A percentile compares a stretch with the other conserved stretches of the same genome.
Evolutionary conservation across 1,139 yeast species (phyloP).

Genomic region (Candida albicans): DNA sequence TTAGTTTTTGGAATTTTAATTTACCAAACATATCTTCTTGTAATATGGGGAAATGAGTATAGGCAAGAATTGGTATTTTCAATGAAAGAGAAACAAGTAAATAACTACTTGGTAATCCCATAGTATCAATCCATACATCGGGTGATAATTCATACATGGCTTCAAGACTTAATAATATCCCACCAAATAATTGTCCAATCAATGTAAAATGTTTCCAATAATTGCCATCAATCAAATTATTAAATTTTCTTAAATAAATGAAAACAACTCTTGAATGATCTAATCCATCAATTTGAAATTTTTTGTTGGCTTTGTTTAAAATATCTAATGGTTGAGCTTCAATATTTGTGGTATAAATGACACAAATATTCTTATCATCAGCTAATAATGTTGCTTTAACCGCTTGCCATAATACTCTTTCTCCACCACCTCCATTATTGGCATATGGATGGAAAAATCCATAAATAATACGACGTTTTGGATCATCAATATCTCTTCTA

Average conservation of each 20-base stretch:
- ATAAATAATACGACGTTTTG: constrained; percentile 46
- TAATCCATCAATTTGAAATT: constrained; percentile 60
- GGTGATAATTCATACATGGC: constrained; percentile 73
- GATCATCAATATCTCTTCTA: constrained; percentile 39
- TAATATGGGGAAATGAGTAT: constrained; percentile 91
- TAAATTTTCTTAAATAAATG: constrained; percentile 62
- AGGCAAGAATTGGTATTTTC: constrained; percentile 75
- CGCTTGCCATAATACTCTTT: constrained; percentile 94
- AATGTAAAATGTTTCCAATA: constrained; percentile 82
- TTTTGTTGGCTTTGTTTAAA: constrained; percentile 53
- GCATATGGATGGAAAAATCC: constrained; percentile 97
- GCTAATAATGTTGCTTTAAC: constrained; percentile 65
- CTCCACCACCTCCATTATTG: constrained; percentile 98
- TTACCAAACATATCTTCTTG: constrained; percentile 82
- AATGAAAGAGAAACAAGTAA: constrained; percentile 50
- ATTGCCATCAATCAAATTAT: constrained; percentile 60
- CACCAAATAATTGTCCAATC: constrained; percentile 85
- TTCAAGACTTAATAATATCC: constrained; percentile 65
- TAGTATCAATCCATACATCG: constrained; percentile 91
- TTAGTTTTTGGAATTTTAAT: constrained; percentile 33
- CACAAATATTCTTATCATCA: constrained; percentile 56
- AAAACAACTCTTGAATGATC: constrained; percentile 64
- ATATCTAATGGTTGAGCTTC: constrained; percentile 56
- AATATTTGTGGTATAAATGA: constrained; percentile 72
- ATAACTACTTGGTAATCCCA: constrained; percentile 89